Conservation (phyloP, 75 land plant genomes). For the Azolla pinnata region DNA sequence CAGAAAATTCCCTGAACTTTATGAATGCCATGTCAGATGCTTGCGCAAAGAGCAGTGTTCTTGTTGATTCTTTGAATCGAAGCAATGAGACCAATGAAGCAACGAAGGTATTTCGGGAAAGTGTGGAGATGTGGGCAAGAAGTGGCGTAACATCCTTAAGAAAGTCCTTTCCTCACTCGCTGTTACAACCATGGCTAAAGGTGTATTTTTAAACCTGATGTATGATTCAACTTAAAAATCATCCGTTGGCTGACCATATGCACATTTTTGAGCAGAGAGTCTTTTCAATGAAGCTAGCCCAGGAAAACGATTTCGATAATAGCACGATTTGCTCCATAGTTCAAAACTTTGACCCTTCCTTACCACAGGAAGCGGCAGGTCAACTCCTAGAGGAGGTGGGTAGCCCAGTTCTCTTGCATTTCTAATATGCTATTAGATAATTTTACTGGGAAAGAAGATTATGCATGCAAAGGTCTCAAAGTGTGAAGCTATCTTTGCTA, state of each 20-base stretch:
- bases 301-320: neutral
- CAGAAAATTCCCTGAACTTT: neutral
- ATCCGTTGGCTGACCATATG: neutral
- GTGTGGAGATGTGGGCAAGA: constrained; percentile 35
- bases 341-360: neutral
- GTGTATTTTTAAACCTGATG: constrained; percentile 17
- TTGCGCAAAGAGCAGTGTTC: constrained; percentile 31
- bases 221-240: constrained; percentile 18
- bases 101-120: constrained; percentile 15
- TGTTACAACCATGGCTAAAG: constrained; percentile 60
- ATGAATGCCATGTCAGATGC: constrained; percentile 33
- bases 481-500: neutral
- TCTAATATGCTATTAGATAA: neutral
- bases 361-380: constrained; percentile 10
- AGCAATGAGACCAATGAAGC: constrained; percentile 14
- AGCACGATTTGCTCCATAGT: neutral
- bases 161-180: constrained; percentile 22
- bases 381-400: constrained; percentile 23
- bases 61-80: constrained; percentile 36
- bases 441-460: too few relatives aligned
- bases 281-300: constrained; percentile 9
- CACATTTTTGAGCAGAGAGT: constrained; percentile 12
- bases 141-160: constrained; percentile 9
- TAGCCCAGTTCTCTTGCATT: neutral
- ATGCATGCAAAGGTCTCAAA: neutral